Percentiles rank a stretch among this genome's conserved stretches.
Conservation (phyloP, 495 filamentous ascomycete species). For the Neurospora sp. region DNA sequence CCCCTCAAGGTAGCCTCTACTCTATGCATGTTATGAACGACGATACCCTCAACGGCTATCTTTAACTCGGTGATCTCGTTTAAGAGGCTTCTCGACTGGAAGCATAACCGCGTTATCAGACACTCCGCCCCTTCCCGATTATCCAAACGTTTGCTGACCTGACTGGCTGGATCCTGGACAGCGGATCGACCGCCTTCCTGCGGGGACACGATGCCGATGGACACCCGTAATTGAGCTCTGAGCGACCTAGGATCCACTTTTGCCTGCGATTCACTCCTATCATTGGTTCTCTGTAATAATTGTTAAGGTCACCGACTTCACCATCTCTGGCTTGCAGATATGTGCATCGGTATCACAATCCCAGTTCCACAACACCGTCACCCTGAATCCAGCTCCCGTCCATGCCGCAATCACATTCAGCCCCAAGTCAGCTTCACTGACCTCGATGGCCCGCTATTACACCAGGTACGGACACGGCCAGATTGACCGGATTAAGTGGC, state of each 20-base stretch:
- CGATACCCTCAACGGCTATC: background rate
- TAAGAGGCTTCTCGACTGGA: background rate
- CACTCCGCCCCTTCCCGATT: background rate
- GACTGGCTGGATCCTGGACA: background rate
- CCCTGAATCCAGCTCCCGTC: background rate
- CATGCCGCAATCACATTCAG: background rate
- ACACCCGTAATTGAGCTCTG: background rate
- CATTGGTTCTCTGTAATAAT: background rate
- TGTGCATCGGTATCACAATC: background rate
- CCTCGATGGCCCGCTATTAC: background rate
- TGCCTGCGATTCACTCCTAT: background rate
- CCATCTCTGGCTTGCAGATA: background rate
- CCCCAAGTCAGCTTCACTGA: background rate
- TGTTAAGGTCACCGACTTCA: constrained; percentile 1
- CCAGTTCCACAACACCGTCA: background rate
- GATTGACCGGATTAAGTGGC: background rate
- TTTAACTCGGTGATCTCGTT: background rate
- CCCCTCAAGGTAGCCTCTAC: background rate
- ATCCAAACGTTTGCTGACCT: background rate
- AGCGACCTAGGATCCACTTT: background rate
- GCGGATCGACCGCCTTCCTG: background rate
- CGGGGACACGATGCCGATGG: background rate
- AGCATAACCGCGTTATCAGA: background rate
- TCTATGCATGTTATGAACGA: background rate
- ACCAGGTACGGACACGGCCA: background rate